Conservation (phyloP, 345 rosid species). For the Aethionema arabicum region DNA sequence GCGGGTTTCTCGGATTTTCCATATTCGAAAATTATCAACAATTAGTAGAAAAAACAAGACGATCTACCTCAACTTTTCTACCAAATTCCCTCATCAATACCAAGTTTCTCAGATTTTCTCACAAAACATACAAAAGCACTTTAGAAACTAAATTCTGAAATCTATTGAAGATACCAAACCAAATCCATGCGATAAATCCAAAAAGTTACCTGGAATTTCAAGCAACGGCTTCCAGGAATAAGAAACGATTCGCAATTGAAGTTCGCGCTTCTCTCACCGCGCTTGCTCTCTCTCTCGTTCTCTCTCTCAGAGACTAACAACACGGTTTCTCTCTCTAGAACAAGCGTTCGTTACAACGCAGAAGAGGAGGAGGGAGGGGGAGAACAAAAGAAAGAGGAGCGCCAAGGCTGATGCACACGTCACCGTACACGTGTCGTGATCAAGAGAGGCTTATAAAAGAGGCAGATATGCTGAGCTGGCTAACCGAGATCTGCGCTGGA, state of each 20-base stretch:
- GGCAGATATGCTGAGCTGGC: slow-evolving; percentile 37
- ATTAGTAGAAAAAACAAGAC: not conserved
- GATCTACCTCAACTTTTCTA: slow-evolving; percentile 5
- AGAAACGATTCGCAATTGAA: not conserved
- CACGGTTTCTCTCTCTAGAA: slow-evolving; percentile 28
- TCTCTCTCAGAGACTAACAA: not conserved
- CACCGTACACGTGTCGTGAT: slow-evolving; percentile 32
- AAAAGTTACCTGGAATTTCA: slow-evolving; percentile 14
- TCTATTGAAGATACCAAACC: not conserved
- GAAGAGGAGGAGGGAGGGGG: not conserved
- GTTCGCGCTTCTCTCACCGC: not conserved
- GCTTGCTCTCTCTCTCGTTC: not conserved
- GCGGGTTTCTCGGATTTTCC: slow-evolving; percentile 5
- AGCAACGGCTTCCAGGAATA: not conserved
- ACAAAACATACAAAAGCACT: not conserved
- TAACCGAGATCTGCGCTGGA: slow-evolving; percentile 31
- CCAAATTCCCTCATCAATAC: not conserved
- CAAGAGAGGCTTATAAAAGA: not conserved
- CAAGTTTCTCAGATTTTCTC: not conserved
- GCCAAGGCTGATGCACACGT: slow-evolving; percentile 36
- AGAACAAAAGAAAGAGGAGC: slow-evolving; percentile 6
- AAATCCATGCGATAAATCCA: not conserved
- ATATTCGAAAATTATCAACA: not conserved
- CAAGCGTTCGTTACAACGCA: slow-evolving; percentile 22
- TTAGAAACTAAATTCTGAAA: not conserved